Percentiles rank a stretch among this genome's conserved stretches.
Evolutionary conservation across 2,329 filamentous ascomycete species (phyloP).

Genomic region (Colletotrichum lupini): DNA sequence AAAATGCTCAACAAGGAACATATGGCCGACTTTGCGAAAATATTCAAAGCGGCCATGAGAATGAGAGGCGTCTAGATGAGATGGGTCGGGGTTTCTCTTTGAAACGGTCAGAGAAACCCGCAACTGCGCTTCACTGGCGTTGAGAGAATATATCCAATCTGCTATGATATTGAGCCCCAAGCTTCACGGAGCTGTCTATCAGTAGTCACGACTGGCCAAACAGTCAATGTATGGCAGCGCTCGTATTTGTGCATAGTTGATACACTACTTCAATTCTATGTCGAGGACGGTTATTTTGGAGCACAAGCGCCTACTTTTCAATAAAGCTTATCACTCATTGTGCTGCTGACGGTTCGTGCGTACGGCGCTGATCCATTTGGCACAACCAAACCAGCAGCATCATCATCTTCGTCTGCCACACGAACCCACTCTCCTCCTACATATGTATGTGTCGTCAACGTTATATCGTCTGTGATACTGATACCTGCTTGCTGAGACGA

Average conservation of each 20-base stretch:
- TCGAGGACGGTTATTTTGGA: no score
- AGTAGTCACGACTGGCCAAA: no score
- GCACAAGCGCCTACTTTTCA: background rate
- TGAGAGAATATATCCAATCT: no score
- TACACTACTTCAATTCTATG: no score
- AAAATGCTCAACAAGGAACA: slow-evolving; percentile 33
- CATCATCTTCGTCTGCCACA: slow-evolving; percentile 15
- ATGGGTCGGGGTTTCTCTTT: no score
- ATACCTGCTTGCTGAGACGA: slow-evolving; percentile 8
- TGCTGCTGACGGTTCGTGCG: slow-evolving; percentile 3
- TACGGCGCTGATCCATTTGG: background rate
- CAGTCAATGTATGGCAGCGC: no score
- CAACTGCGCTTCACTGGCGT: no score
- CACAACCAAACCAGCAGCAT: slow-evolving; percentile 4
- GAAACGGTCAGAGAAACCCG: no score
- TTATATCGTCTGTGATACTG: slow-evolving; percentile 17
- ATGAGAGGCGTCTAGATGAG: slow-evolving; percentile 16
- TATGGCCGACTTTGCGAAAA: slow-evolving; percentile 29
- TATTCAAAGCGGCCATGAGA: slow-evolving; percentile 33
- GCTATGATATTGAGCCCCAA: no score
- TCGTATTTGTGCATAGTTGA: no score
- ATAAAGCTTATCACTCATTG: background rate
- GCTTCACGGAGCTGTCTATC: no score
- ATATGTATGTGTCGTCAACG: slow-evolving; percentile 17
- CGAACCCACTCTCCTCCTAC: slow-evolving; percentile 15